Evolutionary conservation across 2,329 filamentous ascomycete genomes (phyloP).

Genomic region (Coniochaeta hoffmannii): DNA sequence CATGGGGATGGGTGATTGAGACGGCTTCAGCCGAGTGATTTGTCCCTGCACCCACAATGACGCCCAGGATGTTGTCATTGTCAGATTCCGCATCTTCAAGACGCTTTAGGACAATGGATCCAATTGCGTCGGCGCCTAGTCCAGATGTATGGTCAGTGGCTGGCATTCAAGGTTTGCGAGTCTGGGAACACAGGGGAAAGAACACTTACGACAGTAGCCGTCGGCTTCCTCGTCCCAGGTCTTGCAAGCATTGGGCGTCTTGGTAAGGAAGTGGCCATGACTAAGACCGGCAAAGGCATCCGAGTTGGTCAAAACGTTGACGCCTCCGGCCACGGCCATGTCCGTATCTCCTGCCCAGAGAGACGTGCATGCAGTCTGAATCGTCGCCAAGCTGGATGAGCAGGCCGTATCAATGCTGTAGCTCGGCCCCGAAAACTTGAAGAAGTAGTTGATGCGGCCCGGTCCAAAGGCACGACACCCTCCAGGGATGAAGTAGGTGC

Average conservation of each 20-base stretch:
- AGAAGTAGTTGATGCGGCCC: constrained; percentile 39
- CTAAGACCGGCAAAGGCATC: constrained; percentile 59
- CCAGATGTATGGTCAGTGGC: background rate
- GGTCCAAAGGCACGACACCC: constrained; percentile 41
- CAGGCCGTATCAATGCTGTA: constrained; percentile 33
- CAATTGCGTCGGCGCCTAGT: constrained; percentile 31
- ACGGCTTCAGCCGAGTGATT: constrained; percentile 58
- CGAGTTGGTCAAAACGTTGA: constrained; percentile 59
- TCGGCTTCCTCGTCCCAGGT: constrained; percentile 59
- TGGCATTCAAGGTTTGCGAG: too few relatives aligned
- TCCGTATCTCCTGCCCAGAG: constrained; percentile 59
- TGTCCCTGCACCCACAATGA: constrained; percentile 51
- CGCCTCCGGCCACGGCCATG: constrained; percentile 57
- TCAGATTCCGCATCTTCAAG: constrained; percentile 37
- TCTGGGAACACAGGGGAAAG: too few relatives aligned
- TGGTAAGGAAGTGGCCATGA: constrained; percentile 57
- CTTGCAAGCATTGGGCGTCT: constrained; percentile 23
- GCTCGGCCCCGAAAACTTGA: constrained; percentile 30
- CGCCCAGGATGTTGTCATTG: constrained; percentile 43
- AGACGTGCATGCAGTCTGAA: constrained; percentile 47
- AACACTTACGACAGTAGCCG: constrained; percentile 1
- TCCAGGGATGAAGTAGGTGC: constrained; percentile 47
- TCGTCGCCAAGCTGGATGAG: constrained; percentile 28
- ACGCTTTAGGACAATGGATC: constrained; percentile 35
- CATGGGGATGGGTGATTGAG: constrained; percentile 57